Percentiles rank a stretch among this genome's conserved stretches.
phyloP scores from a whole-genome alignment of 495 filamentous ascomycete species.

The Lindgomyces ingoldianus region DNA sequence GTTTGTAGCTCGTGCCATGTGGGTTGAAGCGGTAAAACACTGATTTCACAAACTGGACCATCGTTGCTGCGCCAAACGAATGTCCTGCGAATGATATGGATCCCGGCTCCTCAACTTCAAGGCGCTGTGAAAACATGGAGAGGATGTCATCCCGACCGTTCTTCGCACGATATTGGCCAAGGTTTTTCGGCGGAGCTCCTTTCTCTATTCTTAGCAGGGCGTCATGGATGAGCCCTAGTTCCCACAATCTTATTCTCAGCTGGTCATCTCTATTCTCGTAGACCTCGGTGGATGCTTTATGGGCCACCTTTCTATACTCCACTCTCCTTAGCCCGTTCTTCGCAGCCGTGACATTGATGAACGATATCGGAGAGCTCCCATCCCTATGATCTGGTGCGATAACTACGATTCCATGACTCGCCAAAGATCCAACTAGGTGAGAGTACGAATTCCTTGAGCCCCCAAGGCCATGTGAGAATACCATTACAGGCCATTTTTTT shows the following conservation, averaged over 20 bases:
- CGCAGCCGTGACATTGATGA: constrained; percentile 49
- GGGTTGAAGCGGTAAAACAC: constrained; percentile 56
- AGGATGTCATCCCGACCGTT: constrained; percentile 46
- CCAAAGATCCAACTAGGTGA: constrained; percentile 66
- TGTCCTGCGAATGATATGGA: constrained; percentile 71
- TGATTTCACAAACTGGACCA: constrained; percentile 71
- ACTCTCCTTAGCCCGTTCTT: constrained; percentile 38
- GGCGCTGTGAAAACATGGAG: constrained; percentile 51
- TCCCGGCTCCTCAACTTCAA: constrained; percentile 70
- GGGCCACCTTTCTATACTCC: constrained; percentile 54
- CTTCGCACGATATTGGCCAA: constrained; percentile 48
- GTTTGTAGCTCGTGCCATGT: constrained; percentile 35
- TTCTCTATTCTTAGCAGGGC: constrained; percentile 63
- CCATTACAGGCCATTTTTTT: constrained; percentile 68
- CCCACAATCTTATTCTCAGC: constrained; percentile 70
- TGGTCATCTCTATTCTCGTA: constrained; percentile 63
- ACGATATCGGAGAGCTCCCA: constrained; percentile 66
- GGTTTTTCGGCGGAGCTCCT: constrained; percentile 47
- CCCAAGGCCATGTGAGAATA: constrained; percentile 80
- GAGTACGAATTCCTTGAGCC: constrained; percentile 75
- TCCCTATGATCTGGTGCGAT: constrained; percentile 77
- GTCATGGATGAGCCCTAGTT: constrained; percentile 64
- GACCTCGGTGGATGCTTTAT: constrained; percentile 57
- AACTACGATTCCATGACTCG: constrained; percentile 74
- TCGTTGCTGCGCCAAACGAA: constrained; percentile 71